phyloP scores from a whole-genome alignment of 345 rosid species.

The Ceriops tagal region DNA sequence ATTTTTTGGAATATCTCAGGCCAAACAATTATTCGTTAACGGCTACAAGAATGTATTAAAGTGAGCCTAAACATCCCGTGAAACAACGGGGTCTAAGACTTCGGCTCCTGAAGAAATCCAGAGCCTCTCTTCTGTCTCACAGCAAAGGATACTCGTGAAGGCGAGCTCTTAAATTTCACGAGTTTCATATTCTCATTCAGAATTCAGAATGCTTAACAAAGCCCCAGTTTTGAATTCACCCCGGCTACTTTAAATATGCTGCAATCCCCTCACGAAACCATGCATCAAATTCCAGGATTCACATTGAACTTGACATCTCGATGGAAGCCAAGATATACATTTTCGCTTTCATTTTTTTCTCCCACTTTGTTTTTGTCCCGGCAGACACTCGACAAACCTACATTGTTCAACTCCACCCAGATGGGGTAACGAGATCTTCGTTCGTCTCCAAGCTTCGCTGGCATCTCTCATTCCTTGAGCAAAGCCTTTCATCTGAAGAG shows the following conservation, averaged over 20 bases:
- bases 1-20: not conserved
- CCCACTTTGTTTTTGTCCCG: slow-evolving; percentile 30
- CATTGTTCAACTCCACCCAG: slow-evolving; percentile 82
- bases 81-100: slow-evolving; percentile 18
- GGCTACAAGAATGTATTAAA: slow-evolving; percentile 35
- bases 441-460: slow-evolving; percentile 52
- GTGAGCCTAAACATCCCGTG: slow-evolving; percentile 59
- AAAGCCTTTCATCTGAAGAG: slow-evolving; percentile 36
- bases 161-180: slow-evolving; percentile 90
- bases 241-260: slow-evolving; percentile 58
- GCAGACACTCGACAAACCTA: slow-evolving; percentile 49
- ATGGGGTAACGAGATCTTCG: slow-evolving; percentile 31
- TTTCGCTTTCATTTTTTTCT: slow-evolving; percentile 23
- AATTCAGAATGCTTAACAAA: slow-evolving; percentile 18
- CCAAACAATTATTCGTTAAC: slow-evolving; percentile 13
- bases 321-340: slow-evolving; percentile 37
- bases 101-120: slow-evolving; percentile 25
- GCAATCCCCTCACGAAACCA: slow-evolving; percentile 30
- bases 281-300: slow-evolving; percentile 29
- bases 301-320: slow-evolving; percentile 15
- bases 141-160: slow-evolving; percentile 90
- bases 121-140: slow-evolving; percentile 25
- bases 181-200: slow-evolving; percentile 61
- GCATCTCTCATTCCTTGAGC: slow-evolving; percentile 69
- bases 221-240: slow-evolving; percentile 39